These are phyloP conservation scores for Murraya koenigii DNA, from an alignment of 345 rosid genomes.

Conservation along the genomic window DNA sequence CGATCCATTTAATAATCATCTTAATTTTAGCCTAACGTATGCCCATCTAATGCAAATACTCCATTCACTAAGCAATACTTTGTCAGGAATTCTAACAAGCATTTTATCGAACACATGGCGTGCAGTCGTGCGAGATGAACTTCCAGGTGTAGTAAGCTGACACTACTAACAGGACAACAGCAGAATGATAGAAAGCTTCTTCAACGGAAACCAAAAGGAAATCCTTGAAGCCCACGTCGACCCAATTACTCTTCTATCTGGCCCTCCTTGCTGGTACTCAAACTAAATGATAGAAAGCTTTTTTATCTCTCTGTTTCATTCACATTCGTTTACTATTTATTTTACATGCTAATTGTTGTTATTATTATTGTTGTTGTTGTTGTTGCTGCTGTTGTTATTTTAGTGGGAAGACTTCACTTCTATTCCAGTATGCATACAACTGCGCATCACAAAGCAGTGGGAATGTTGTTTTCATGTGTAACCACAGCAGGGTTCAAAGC, in stretches of 20 bases:
- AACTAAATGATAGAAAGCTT: neutral
- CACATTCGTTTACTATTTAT: neutral
- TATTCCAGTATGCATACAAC: constrained; percentile 76
- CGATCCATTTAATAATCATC: too few species aligned
- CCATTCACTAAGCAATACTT: too few species aligned
- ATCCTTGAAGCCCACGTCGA: constrained; percentile 10
- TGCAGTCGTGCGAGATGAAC: too few species aligned
- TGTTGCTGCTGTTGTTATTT: neutral
- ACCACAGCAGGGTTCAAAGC: constrained; percentile 51
- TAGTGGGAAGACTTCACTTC: constrained; percentile 88
- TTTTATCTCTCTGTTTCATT: neutral
- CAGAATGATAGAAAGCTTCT: constrained; percentile 51
- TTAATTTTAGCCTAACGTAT: too few species aligned
- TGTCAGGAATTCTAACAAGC: too few species aligned
- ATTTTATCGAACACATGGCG: too few species aligned
- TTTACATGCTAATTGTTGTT: neutral
- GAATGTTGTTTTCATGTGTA: constrained; percentile 70
- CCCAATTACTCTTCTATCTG: constrained; percentile 61
- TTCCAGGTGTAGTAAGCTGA: too few species aligned
- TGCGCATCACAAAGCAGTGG: constrained; percentile 25
- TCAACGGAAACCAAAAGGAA: constrained; percentile 22
- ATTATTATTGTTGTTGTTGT: neutral
- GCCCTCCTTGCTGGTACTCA: constrained; percentile 60
- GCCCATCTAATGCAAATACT: too few species aligned
- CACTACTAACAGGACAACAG: too few species aligned